Percentiles rank a stretch among this genome's conserved stretches.
These are phyloP conservation scores for Leccinum griseonigrum DNA, from an alignment of 1,284 basidiomycete genomes.

Conservation along the genomic window DNA sequence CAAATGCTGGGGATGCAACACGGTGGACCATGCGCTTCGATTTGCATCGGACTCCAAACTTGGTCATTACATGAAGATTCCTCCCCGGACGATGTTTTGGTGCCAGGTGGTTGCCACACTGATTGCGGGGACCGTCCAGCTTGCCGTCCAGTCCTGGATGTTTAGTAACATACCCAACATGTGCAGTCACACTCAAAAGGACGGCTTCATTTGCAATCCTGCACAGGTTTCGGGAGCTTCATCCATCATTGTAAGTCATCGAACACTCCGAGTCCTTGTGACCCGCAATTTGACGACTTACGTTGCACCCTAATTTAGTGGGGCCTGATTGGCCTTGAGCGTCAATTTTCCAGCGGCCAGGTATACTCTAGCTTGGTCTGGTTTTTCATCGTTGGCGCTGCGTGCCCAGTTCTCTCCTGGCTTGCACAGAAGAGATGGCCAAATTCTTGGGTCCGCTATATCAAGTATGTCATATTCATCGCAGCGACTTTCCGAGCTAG, in stretches of 20 bases:
- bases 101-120: slow-evolving; percentile 45
- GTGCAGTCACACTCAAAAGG: slow-evolving; percentile 19
- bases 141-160: slow-evolving; percentile 44
- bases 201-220: slow-evolving; percentile 38
- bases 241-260: slow-evolving; percentile 33
- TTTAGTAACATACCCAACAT: slow-evolving; percentile 32
- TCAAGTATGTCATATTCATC: slow-evolving; percentile 37
- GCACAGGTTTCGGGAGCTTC: slow-evolving; percentile 40
- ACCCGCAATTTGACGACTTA: slow-evolving; percentile 2
- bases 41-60: slow-evolving; percentile 48
- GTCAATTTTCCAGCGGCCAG: slow-evolving; percentile 31
- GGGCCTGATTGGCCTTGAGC: slow-evolving; percentile 43
- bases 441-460: slow-evolving; percentile 43
- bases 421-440: slow-evolving; percentile 41
- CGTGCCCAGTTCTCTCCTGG: slow-evolving; percentile 42
- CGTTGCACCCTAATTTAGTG: slow-evolving; percentile 20
- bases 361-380: slow-evolving; percentile 38
- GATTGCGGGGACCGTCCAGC: slow-evolving; percentile 40
- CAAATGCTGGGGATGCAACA: slow-evolving; percentile 39
- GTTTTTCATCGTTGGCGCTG: slow-evolving; percentile 57
- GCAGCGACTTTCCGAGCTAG: neutral
- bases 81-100: slow-evolving; percentile 44
- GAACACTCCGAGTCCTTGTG: neutral
- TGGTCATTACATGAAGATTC: slow-evolving; percentile 52
- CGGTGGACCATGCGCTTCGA: slow-evolving; percentile 37